Evolutionary conservation across 129 eudicot species (phyloP).

Genomic region (Flaveria linearis): DNA sequence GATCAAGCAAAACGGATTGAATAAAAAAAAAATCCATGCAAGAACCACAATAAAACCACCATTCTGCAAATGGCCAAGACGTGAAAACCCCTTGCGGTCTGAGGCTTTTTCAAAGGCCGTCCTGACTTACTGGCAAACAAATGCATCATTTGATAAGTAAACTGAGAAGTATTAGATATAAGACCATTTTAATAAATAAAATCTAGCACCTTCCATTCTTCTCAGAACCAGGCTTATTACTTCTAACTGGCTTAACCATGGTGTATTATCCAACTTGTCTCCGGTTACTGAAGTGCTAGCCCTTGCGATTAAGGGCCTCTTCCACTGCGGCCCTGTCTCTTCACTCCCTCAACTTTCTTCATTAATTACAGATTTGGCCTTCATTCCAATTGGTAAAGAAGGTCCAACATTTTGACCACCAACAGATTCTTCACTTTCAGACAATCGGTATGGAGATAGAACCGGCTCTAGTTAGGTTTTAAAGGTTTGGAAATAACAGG

Average conservation of each 20-base stretch:
- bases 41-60: slow-evolving; percentile 44
- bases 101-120: slow-evolving; percentile 76
- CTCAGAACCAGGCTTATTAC: slow-evolving; percentile 62
- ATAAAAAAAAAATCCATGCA: background rate
- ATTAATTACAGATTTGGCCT: slow-evolving; percentile 52
- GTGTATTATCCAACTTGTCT: slow-evolving; percentile 55
- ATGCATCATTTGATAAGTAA: slow-evolving; percentile 3
- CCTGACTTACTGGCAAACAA: slow-evolving; percentile 66
- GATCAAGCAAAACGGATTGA: background rate
- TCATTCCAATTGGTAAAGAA: slow-evolving; percentile 46
- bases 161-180: slow-evolving; percentile 21
- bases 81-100: slow-evolving; percentile 83
- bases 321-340: slow-evolving; percentile 77
- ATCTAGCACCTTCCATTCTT: slow-evolving; percentile 70
- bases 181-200: background rate
- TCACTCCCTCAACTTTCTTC: slow-evolving; percentile 71
- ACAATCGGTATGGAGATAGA: slow-evolving; percentile 65
- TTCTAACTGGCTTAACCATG: slow-evolving; percentile 59
- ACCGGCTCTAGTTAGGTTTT: slow-evolving; percentile 57
- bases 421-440: slow-evolving; percentile 89
- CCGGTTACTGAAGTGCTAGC: slow-evolving; percentile 55
- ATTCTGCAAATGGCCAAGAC: slow-evolving; percentile 60
- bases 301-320: slow-evolving; percentile 76
- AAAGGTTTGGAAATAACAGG: slow-evolving; percentile 47
- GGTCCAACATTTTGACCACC: slow-evolving; percentile 55